Base-by-base conservation (phyloP, 1,284 basidiomycete genomes). In the Rhodotorula sp. region DNA sequence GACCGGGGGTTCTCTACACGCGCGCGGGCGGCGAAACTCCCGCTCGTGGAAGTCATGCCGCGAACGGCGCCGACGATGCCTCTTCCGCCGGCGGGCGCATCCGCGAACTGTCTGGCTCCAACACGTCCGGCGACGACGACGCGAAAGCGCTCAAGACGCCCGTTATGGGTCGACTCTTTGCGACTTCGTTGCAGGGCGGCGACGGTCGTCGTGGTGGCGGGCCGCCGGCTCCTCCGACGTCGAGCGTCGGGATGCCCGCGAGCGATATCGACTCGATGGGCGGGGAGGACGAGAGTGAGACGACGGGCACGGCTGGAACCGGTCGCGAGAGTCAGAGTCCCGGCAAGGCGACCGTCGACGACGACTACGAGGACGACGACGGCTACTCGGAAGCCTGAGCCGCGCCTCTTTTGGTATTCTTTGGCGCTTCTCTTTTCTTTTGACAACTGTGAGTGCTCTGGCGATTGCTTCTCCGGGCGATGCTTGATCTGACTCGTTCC, bases 1-100 rank as follows among this genome's bases (percentile, higher is more conserved):
- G 74, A 12, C 74, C 74, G 0, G 74, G 74, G 10, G 72, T 72
- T 10, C 34, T 73, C 3, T 57, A 45, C 38, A 55, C 28, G 34
- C 61, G 47, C 23, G 64, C 3, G 0, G 60, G 50, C 6, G 54
- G 66, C 28, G 72, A 66, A 21, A 73, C 72, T n/a, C 72, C 72
- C 26, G 69, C 62, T 7, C 62, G 62, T 5, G 54, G 62, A 19
- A 54, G 28, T 12, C 21, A 12, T 23, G 47, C 16, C 50, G 63
- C 31, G 15, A 60, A 15, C 1, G 54, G 23, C 28, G 47, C 26
- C 26, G 60, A 57, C 23, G 70, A 64, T 15, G 62, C 66, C 16
- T 61, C 26, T 1, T 23, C 38, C 15, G 59, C n/a, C 26, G 59
- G 59, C 18, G 31, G 26, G 12, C 63, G 63, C 21, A 23, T 31